Evolutionary conservation across 805 yeast species (phyloP), one percentile per base, ranked within the genome.

Genomic region (Clavispora santaluciae): DNA sequence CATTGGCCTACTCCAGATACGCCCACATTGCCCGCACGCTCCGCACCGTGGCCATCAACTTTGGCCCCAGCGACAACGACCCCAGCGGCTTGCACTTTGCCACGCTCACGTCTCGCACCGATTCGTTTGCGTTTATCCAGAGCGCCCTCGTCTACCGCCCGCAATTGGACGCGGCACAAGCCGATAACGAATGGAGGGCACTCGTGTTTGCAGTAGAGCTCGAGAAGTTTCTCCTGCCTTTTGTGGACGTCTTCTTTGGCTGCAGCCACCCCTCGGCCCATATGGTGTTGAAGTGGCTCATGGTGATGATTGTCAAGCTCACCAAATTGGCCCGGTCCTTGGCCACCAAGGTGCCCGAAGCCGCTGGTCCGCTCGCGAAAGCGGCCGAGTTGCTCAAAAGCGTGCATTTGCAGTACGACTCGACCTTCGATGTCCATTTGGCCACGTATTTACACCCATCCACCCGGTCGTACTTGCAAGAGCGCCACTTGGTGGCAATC

Each of bases 401-500:
- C 9, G 38, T 43, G 33, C 56, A 56, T 41, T 22, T 38, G 15
- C 37, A 38, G 10, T 29, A 49, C 8, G 55, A 54, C 22, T 28
- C 36, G 3, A 49, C 44, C 17, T 47, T 49, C 22, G 50, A 49
- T 12, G 23, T 55, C 17, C 22, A 39, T 7, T 16, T 50, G 10
- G 43, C 60, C 3, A 39, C 49, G 23, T 56, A 55, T 40, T 44
- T 55, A 28, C 61, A 56, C 40, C 61, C 61, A 11, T 48, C 57
- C 8, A 55, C 60, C 12, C 51, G 49, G 36, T 41, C 56, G 26
- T 55, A 40, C 37, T 43, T 55, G 26, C 47, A 46, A 33, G 58
- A 52, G n/a, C 23, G 28, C 9, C 49, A 48, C 15, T 40, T 53
- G 20, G 28, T 24, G 31, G 35, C 38, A 17, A 41, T 52, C 20